phyloP scores from a whole-genome alignment of 805 yeast species.

The Candida qinlingensis region DNA sequence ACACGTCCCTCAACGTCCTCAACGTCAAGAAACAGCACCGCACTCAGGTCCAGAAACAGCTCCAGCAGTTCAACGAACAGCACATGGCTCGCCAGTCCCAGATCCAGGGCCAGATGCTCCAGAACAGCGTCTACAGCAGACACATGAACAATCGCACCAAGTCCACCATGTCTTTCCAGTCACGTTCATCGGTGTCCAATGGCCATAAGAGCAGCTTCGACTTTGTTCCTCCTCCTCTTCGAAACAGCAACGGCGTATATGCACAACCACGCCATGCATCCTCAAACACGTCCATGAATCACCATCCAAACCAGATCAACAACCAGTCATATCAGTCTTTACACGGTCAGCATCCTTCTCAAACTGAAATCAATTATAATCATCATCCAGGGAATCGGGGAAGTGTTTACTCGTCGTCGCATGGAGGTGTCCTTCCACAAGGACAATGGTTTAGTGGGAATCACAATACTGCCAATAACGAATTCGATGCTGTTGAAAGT shows the following conservation, averaged over 20 bases:
- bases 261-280: neutral
- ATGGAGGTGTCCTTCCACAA: slow-evolving; percentile 2
- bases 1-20: slow-evolving; percentile 22
- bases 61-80: slow-evolving; percentile 21
- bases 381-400: neutral
- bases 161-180: slow-evolving; percentile 5
- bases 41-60: slow-evolving; percentile 22
- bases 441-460: slow-evolving; percentile 8
- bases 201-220: neutral
- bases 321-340: neutral
- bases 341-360: neutral
- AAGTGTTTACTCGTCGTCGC: neutral
- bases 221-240: slow-evolving; percentile 5
- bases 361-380: neutral
- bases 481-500: neutral
- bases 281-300: neutral
- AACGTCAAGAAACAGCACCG: slow-evolving; percentile 19
- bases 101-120: slow-evolving; percentile 18
- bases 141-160: slow-evolving; percentile 1
- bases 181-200: neutral
- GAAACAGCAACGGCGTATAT: neutral
- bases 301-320: neutral
- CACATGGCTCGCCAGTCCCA: slow-evolving; percentile 7
- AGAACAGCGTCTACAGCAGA: slow-evolving; percentile 9
- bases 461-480: neutral